Base-by-base conservation (phyloP, 441 rosid genomes). In the Erysimum pusillum region DNA sequence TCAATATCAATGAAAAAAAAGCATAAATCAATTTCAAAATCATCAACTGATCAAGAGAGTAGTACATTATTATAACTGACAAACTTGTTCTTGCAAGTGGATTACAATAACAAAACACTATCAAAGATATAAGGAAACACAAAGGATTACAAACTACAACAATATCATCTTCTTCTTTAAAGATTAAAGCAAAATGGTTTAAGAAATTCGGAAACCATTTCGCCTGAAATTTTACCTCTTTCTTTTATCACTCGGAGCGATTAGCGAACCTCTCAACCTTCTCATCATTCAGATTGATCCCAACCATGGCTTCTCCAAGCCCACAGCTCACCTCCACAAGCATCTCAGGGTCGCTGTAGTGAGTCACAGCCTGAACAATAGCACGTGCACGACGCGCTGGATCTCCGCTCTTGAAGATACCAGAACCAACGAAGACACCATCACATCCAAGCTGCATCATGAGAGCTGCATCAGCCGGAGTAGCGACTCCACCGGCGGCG, bases 371-470 rank as follows among this genome's bases (percentile, higher is more conserved):
- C 87, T 88, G 97, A 18, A 92, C 98, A 57, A 95, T 95, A 0
- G 99, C 99, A 68, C 91, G 82, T 0, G 95, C 99, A n/a, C 99
- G 83, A 79, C 82, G 89, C 1, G 85, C 98, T 0, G 96, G 99
- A 57, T 92, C 96, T 0, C 98, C 98, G 10, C 99, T 95, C 83
- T 95, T 92, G 74, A 95, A 95, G 56, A 95, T 93, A 0, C 99
- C 98, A 0, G 96, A 91, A 2, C 99, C 98, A 0, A 95, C 98
- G 53, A 95, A 95, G 20, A 93, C 97, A 3, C 97, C 98, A 35
- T 93, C 99, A 13, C 97, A 93, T 0, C 99, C 98, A 48, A 95
- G 80, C 83, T 95, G 97, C 99, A 95, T 95, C 98, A 93, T 95
- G 57, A 95, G 80, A 17, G 99, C 99, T 0, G 99, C 99, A 41